Evolutionary conservation across 139 green algal species (phyloP), one percentile per base, ranked within the genome.

Genomic region (Dunaliella primolecta): DNA sequence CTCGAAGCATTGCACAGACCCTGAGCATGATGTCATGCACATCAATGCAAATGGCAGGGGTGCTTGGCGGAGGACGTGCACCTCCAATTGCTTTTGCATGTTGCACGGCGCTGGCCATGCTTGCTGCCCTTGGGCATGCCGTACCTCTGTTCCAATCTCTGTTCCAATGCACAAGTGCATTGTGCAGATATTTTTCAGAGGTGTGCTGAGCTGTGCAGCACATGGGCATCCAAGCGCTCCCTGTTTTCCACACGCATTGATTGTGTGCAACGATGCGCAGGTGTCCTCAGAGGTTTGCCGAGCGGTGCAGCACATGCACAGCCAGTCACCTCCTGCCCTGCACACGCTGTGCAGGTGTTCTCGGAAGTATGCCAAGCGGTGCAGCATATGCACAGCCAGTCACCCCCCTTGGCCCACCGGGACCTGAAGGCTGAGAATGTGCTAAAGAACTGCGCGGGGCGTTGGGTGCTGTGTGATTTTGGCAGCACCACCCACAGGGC

Each of bases 371-470:
- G 85, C n/a, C 80, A 82, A 1, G 95, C 91, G 0, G 92, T 98
- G 24, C 81, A 87, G 31, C 87, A 94, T 83, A 95, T 98, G 94
- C 95, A 98, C 89, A 56, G 78, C 25, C 87, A 92, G 56, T 83
- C 87, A 0, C 95, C 94, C 11, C 92, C 95, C 0, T 74, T 96
- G 3, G 88, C 91, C 7, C 95, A 98, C 87, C 91, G 95, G 56
- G 96, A 98, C 90, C 36, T 99, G 36, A 98, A 99, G 87, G 93
- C 93, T 46, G 96, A 99, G 89, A 99, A 99, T 85, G 89, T 99
- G 81, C 89, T 99, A 80, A 91, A 90, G 77, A 90, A 90, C 15
- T 33, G 75, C 32, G 89, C 94, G 32, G 93, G 93, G 1, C 78
- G 84, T 34, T 99, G 96, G 96, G 94, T 98, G 82, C 88, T 99